Base-by-base conservation (phyloP, 2,329 filamentous ascomycete genomes). In the Lachnellula occidentalis region DNA sequence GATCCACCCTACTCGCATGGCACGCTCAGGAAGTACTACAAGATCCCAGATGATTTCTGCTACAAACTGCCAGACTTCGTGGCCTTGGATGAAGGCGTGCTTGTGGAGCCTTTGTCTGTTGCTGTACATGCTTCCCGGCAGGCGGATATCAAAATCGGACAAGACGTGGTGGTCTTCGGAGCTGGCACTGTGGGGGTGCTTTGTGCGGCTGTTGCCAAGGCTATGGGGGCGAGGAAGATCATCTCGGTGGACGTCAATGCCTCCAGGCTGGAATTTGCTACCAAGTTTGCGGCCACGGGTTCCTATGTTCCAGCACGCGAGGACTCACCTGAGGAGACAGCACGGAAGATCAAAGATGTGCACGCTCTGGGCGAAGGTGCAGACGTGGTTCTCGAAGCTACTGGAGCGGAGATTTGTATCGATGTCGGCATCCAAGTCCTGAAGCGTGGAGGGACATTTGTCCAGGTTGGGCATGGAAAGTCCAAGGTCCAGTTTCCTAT, bases 31-130 rank as follows among this genome's bases (percentile, higher is more conserved):
- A 78, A 75, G 56, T 80, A 76, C 64, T 80, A 76, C 63, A 70
- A 69, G 36, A 70, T 73, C 0, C 71, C 75, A 0, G 69, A 71
- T 0, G 76, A 78, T 61, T 80, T 71, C 56, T 74, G 73, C 56
- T 78, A 78, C 55, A 69, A 68, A 1, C 64, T 81, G 2, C 75
- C 76, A 0, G 66, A 68, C 0, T 66, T 74, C 46, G 69, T 82
- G 51, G 68, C 67, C 1, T 64, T 78, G 39, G 76, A 81, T 55
- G 75, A 80, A 24, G 79, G 75, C 1, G 79, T 78, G 0, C 64
- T 82, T 8, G 72, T 79, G 1, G 78, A 82, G 62, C 79, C 78
- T 0, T 66, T 79, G 0, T 73, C 77, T 0, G 77, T 81, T 1
- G 77, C 78, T 0, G 75, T 78, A 3, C 73, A 77, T 47, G 76